Evolutionary conservation across 805 yeast genomes (phyloP).

Genomic region (Kazachstania bromeliacearum): DNA sequence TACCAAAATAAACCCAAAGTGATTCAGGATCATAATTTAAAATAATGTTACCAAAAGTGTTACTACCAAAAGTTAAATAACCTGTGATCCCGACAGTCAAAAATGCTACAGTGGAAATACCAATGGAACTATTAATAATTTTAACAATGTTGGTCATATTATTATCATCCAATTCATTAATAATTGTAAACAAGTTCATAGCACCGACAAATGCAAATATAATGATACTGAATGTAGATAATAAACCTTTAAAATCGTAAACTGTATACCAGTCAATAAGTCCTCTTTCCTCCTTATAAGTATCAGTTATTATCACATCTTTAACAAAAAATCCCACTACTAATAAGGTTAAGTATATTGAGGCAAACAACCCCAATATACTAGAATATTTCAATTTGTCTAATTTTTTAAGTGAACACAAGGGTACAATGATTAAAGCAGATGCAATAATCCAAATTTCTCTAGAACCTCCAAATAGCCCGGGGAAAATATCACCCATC

Average conservation of each 20-base stretch:
- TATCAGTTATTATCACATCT: conserved; percentile 19
- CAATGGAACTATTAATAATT: conserved; percentile 41
- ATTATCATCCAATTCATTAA: conserved; percentile 55
- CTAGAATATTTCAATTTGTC: conserved; percentile 67
- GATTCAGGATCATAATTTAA: conserved; percentile 53
- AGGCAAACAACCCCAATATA: conserved; percentile 56
- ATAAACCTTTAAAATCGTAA: conserved; percentile 35
- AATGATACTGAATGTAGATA: conserved; percentile 62
- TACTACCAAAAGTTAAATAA: conserved; percentile 63
- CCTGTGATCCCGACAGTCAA: conserved; percentile 58
- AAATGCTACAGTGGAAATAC: conserved; percentile 49
- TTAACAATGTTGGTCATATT: conserved; percentile 38
- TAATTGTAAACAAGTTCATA: conserved; percentile 69
- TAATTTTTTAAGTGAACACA: conserved; percentile 50
- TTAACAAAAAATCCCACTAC: conserved; percentile 44
- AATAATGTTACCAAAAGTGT: conserved; percentile 57
- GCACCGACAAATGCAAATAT: conserved; percentile 78
- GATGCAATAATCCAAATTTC: conserved; percentile 40
- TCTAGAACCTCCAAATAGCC: conserved; percentile 40
- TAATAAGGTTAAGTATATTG: conserved; percentile 41
- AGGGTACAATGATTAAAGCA: conserved; percentile 47
- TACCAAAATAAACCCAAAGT: conserved; percentile 41
- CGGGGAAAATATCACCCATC: conserved; percentile 70
- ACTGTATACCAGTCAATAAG: conserved; percentile 34
- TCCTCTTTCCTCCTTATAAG: conserved; percentile 35